These are phyloP conservation scores for Botrytis cinerea DNA, from an alignment of 2,329 filamentous ascomycete genomes.

Conservation along the genomic window DNA sequence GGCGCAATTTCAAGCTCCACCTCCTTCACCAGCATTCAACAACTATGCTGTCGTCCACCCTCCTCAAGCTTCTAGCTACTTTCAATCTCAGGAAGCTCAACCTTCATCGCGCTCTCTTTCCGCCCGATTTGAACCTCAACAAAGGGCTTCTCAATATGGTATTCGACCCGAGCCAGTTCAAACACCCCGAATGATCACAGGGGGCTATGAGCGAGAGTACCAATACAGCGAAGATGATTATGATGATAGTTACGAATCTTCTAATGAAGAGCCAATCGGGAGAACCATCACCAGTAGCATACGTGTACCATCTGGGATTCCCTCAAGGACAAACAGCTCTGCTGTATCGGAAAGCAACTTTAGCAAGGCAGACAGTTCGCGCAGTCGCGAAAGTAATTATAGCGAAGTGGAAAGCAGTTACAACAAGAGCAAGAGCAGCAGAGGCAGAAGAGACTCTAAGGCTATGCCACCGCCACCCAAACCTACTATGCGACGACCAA, in stretches of 20 bases:
- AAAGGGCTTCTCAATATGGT: constrained; percentile 31
- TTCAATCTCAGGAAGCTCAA: constrained; percentile 10
- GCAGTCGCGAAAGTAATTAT: constrained; percentile 24
- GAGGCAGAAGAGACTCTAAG: constrained; percentile 31
- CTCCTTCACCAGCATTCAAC: constrained; percentile 23
- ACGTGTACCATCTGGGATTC: constrained; percentile 16
- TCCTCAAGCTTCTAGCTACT: constrained; percentile 9
- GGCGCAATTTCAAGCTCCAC: constrained; percentile 21
- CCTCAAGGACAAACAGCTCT: constrained; percentile 16
- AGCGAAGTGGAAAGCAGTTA: constrained; percentile 18
- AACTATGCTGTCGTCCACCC: constrained; percentile 7
- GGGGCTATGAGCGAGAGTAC: constrained; percentile 18
- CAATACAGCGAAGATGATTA: constrained; percentile 20
- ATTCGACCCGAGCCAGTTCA: constrained; percentile 22
- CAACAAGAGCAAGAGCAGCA: constrained; percentile 22
- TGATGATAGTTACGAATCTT: constrained; percentile 17
- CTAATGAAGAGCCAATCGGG: constrained; percentile 9
- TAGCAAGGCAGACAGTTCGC: constrained; percentile 16
- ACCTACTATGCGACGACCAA: constrained; percentile 18
- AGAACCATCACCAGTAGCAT: constrained; percentile 19
- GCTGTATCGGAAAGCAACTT: constrained; percentile 15
- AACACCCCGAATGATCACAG: constrained; percentile 19
- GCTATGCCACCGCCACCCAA: constrained; percentile 33
- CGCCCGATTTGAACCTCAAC: constrained; percentile 34
- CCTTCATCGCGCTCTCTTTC: constrained; percentile 30